Conservation (phyloP, 176 grass and related monocot genomes). For the Pharus latifolius region DNA sequence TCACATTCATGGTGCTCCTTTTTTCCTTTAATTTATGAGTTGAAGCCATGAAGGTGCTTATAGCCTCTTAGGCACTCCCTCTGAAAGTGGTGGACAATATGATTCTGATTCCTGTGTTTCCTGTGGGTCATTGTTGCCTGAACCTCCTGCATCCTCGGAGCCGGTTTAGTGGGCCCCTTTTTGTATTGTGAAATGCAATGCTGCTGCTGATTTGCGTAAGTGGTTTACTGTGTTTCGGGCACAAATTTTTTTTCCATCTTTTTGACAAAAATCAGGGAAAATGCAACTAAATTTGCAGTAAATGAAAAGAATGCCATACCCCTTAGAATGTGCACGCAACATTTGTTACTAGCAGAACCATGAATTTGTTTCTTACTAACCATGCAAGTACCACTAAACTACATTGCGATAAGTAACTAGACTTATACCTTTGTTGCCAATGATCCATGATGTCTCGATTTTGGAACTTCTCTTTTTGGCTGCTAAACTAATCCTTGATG, state of each 20-base stretch:
- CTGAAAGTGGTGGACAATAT: not conserved
- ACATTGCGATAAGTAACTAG: too few relatives aligned
- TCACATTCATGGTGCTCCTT: not conserved
- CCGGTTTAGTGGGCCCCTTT: not conserved
- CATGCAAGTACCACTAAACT: too few relatives aligned
- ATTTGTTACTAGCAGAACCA: too few relatives aligned
- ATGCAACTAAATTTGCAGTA: not conserved
- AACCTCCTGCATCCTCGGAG: not conserved
- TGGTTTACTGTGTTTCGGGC: not conserved
- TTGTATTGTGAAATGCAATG: not conserved
- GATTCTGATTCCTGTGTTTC: not conserved
- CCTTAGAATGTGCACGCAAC: too few relatives aligned
- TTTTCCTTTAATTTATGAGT: not conserved
- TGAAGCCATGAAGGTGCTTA: not conserved
- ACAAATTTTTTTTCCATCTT: not conserved
- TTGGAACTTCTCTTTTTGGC: not conserved
- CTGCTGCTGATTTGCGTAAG: not conserved
- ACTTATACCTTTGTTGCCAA: too few relatives aligned
- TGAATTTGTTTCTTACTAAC: too few relatives aligned
- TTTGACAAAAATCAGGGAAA: not conserved
- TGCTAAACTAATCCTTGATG: not conserved
- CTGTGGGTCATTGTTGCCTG: not conserved
- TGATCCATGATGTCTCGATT: not conserved
- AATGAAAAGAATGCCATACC: not conserved
- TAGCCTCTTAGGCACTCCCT: not conserved